Base-by-base conservation (phyloP, 2,329 filamentous ascomycete genomes). In the Aureobasidium mangrovei region DNA sequence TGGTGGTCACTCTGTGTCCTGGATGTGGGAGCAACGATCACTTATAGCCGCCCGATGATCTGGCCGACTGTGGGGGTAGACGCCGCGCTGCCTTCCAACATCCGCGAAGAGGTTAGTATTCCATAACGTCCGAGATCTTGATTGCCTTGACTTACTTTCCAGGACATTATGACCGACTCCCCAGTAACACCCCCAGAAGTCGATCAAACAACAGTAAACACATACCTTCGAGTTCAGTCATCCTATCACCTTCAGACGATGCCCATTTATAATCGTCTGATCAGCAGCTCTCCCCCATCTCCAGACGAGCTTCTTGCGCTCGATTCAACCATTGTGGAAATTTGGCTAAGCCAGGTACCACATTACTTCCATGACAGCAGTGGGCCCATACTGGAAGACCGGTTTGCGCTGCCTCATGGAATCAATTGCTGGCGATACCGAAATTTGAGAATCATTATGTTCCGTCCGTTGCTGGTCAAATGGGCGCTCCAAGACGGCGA, bases 401-500 rank as follows among this genome's bases (percentile, higher is more conserved):
- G 67, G 40, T 76, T 70, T 53, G 63, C 66, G 0, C 66, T 74
- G 8, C 65, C 69, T 1, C 71, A 74, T 27, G 67, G 67, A 3
- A 69, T 75, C 24, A 72, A 74, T 63, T 65, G 65, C 45, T 75
- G 73, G 71, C 66, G 74, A 9, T 65, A 67, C 38, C 66, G 70
- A 5, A 77, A 77, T 52, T 64, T 77, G 38, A 67, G 72, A 18
- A 74, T 77, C 59, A 72, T 77, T 51, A 74, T 75, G 67, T 75
- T 74, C 56, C 64, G 74, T 3, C 70, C 74, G 0, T 75, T 74
- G 47, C 68, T 77, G 18, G 72, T 76, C 27, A 68, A 70, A 3
- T 66, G 64, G 52, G 46, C 46, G 2, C 29, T 46, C 12, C 45
- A 52, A 36, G 31, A 41, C 9, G 40, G 31, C 3, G 24, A 18